Conservation (phyloP, 2,329 filamentous ascomycete genomes). For the Erysiphe neolycopersici region DNA sequence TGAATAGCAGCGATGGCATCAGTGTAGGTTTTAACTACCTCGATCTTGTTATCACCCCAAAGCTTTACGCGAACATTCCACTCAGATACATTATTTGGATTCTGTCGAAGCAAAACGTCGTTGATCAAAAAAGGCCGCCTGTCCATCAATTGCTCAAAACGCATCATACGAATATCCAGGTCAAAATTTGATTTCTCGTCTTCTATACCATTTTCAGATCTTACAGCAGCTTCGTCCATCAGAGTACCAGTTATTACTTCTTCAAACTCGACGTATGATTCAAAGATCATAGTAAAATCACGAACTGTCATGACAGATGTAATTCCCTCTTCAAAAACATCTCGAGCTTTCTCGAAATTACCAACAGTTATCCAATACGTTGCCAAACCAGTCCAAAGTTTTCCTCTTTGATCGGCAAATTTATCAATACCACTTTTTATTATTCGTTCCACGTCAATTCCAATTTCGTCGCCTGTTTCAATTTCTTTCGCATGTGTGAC, state of each 20-base stretch:
- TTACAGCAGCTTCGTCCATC: constrained; percentile 62
- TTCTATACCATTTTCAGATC: constrained; percentile 50
- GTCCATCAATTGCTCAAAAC: constrained; percentile 96
- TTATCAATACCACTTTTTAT: constrained; percentile 73
- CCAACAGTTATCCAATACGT: constrained; percentile 91
- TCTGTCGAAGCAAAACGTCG: constrained; percentile 81
- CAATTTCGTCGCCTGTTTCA: constrained; percentile 51
- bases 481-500: constrained; percentile 77
- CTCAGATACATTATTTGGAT: constrained; percentile 84
- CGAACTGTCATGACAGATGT: constrained; percentile 97
- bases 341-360: constrained; percentile 74
- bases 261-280: constrained; percentile 89
- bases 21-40: constrained; percentile 85
- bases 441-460: constrained; percentile 76
- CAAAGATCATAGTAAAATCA: constrained; percentile 90
- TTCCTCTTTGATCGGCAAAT: constrained; percentile 83
- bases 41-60: constrained; percentile 78
- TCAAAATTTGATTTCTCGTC: constrained; percentile 80
- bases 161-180: constrained; percentile 87
- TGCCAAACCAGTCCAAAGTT: constrained; percentile 80
- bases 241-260: constrained; percentile 79
- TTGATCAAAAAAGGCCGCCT: constrained; percentile 86
- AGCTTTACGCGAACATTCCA: constrained; percentile 94
- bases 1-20: constrained; percentile 79
- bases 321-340: constrained; percentile 87